These are phyloP conservation scores for Trichoderma arundinaceum DNA, from an alignment of 2,329 filamentous ascomycete species.

Conservation along the genomic window DNA sequence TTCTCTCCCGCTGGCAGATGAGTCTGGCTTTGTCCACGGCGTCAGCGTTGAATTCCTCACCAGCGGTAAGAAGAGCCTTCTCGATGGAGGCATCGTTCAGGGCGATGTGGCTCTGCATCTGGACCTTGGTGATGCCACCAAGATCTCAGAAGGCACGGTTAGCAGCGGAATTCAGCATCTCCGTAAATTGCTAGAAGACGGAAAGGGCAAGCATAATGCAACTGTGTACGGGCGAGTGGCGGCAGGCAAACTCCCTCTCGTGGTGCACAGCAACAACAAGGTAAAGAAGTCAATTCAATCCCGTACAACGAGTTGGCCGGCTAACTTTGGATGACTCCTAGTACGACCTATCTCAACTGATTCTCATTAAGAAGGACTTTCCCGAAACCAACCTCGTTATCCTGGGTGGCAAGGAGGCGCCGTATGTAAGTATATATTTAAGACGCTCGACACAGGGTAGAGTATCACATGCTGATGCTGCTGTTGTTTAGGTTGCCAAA, in stretches of 20 bases:
- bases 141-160: constrained; percentile 37
- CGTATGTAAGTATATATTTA: constrained; percentile 41
- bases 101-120: constrained; percentile 51
- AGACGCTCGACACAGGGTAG: background rate
- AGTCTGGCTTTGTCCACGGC: constrained; percentile 44
- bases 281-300: constrained; percentile 35
- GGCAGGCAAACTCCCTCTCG: constrained; percentile 47
- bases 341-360: constrained; percentile 50
- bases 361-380: constrained; percentile 47
- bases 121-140: constrained; percentile 44
- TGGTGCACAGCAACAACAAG: constrained; percentile 48
- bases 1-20: constrained; percentile 44
- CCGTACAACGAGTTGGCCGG: background rate
- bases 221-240: constrained; percentile 47
- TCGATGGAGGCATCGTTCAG: constrained; percentile 50
- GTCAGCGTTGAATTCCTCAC: constrained; percentile 38
- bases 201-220: constrained; percentile 43
- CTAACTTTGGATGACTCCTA: constrained; percentile 31
- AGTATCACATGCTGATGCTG: background rate
- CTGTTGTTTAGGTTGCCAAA: constrained; percentile 16
- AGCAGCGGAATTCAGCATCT: constrained; percentile 43
- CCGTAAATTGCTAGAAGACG: constrained; percentile 45
- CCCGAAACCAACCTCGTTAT: constrained; percentile 45
- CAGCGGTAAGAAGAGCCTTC: constrained; percentile 28
- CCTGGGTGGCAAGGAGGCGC: constrained; percentile 48